Conservation (phyloP, 106 monocot species). For the Ottelia alismoides region DNA sequence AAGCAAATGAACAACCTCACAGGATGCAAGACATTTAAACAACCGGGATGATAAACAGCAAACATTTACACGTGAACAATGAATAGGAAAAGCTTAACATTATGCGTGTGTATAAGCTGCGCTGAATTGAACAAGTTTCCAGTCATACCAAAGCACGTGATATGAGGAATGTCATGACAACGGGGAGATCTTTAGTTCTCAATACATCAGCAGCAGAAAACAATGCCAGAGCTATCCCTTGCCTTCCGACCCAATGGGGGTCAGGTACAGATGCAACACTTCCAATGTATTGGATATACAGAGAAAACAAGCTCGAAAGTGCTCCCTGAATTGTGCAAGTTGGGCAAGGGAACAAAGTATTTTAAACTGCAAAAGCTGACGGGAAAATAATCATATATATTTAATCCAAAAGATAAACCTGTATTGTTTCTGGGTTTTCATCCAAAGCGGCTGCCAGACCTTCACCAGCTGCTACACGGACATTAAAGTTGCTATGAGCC, state of each 20-base stretch:
- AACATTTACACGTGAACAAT: too few relatives aligned
- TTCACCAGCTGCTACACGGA: slow-evolving; percentile 77
- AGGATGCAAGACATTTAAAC: too few relatives aligned
- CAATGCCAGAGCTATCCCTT: slow-evolving; percentile 89
- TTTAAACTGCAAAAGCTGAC: not conserved
- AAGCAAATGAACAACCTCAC: too few relatives aligned
- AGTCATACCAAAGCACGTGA: slow-evolving; percentile 85
- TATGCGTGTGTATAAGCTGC: too few relatives aligned
- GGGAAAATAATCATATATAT: not conserved
- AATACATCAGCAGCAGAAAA: slow-evolving; percentile 88
- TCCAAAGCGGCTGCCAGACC: slow-evolving; percentile 92
- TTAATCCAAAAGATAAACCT: slow-evolving; percentile 35
- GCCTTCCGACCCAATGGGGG: slow-evolving; percentile 75
- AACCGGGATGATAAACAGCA: too few relatives aligned
- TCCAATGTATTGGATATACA: slow-evolving; percentile 60
- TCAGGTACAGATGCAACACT: slow-evolving; percentile 32
- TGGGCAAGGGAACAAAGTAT: too few relatives aligned
- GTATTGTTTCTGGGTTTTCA: slow-evolving; percentile 76
- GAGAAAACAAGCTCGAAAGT: slow-evolving; percentile 73
- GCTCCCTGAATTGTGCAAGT: slow-evolving; percentile 44
- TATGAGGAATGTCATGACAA: slow-evolving; percentile 95
- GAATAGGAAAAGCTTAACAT: too few relatives aligned
- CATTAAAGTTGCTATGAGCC: slow-evolving; percentile 82
- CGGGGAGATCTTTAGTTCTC: slow-evolving; percentile 85
- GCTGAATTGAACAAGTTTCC: too few relatives aligned